Evolutionary conservation across 352 stramenopile species (phyloP), one percentile per base, ranked within the genome.

Genomic region (Halophytophthora batemanensis): DNA sequence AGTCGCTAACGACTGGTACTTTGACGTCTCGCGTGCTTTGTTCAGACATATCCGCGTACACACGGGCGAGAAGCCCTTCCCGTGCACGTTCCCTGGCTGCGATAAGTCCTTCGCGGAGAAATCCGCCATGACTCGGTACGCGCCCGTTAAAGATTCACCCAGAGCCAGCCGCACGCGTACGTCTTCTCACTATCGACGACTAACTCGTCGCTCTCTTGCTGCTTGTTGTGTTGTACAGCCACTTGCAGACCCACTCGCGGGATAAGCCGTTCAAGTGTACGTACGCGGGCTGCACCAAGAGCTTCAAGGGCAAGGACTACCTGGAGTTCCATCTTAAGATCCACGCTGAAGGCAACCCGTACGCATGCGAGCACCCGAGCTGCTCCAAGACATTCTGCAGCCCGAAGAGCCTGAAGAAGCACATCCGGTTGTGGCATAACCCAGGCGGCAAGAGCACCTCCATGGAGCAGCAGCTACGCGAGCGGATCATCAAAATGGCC

Each of bases 31-130:
- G 15, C 7, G 3, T 18, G 6, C 21, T 17, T 56, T 14, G 2
- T 1, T 38, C 52, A 91, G 85, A 49, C 86, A 96, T 38, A 93
- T 93, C 54, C 80, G 83, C 41, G 84, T 94, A 1, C 86, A 96
- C 59, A 93, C 82, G 21, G 86, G 83, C 29, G 85, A 95, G 62
- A 96, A 96, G 61, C 78, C 82, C 40, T 96, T 94, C 45, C 72
- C 77, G 13, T 96, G 86, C 38, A 90, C 79, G 18, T 85, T 83
- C 57, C 70, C 75, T 11, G 77, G 83, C 39, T 96, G 86, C 43
- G 82, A 90, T 61, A 96, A 96, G 53, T 88, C 78, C 1, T 96
- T 96, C 58, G 86, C 83, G 10, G 81, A 93, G 56, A 96, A 96
- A 56, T 91, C 86, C 18, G 77, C 79, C 25, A 93, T 90, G 79